Evolutionary conservation across 257 asterid genomes (phyloP), one percentile per base, ranked within the genome.

Genomic region (Fraxinus excelsior): DNA sequence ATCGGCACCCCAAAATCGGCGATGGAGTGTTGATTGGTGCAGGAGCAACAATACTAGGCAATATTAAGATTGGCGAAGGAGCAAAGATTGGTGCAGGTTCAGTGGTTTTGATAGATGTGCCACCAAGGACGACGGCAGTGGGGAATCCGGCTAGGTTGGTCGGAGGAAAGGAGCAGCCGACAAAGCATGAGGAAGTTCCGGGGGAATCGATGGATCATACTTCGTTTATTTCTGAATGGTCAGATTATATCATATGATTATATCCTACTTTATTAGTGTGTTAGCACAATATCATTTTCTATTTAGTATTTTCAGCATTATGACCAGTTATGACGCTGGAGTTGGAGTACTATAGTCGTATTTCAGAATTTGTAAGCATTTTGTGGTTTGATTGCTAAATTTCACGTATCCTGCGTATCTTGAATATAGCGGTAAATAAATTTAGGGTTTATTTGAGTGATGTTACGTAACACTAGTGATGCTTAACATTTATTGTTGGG

Each of bases 1-100:
- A 87, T 82, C 85, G 96, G 16, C 96, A 91, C 77, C 94, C 96
- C 25, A 91, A 87, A 88, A 89, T 91, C 11, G 94, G 92, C 0
- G 94, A 91, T n/a, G 96, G 96, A 9, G 96, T 91, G 46, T 67
- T 89, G 82, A 91, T 91, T 38, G 96, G 96, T 32, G 94, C 96
- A 0, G 88, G 90, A 16, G 96, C 96, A 11, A 91, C 92, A 3
- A 86, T 91, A 66, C 72, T 91, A 4, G 96, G 96, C 28, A 89
- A 87, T 5, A 82, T 91, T 18, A 84, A 38, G n/a, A 91, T 91
- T 23, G 96, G 96, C 0, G 94, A 91, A 76, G 94, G 94, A n/a
- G 96, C 96, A 11, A 91, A 91, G 83, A 83, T 91, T 35, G 96
- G 96, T 51, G 92, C 96, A 0, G 96, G 94, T 37, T 88, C 96